A percentile compares a stretch with the other conserved stretches of the same genome.
Evolutionary conservation across 208 protist species (phyloP).

Genomic region (Wallacemonas collosoma): DNA sequence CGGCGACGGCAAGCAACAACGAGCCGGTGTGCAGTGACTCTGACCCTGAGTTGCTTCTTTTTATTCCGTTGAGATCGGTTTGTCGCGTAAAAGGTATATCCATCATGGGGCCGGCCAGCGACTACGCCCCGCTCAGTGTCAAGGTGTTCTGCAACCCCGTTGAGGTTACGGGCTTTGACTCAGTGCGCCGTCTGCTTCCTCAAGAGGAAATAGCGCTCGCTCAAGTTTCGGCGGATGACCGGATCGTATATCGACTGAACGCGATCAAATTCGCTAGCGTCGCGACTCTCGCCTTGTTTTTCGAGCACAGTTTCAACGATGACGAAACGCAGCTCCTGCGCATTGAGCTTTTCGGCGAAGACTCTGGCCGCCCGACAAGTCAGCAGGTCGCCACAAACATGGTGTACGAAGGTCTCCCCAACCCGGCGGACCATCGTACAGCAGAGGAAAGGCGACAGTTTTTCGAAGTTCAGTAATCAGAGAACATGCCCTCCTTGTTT

Average conservation of each 20-base stretch:
- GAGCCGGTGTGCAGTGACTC: conserved; percentile 78
- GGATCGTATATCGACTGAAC: conserved; percentile 81
- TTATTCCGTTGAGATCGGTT: conserved; percentile 62
- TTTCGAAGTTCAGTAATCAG: conserved; percentile 34
- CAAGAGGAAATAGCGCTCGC: conserved; percentile 81
- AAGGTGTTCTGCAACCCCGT: conserved; percentile 80
- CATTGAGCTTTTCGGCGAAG: conserved; percentile 86
- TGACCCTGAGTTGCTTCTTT: conserved; percentile 77
- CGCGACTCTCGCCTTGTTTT: conserved; percentile 58
- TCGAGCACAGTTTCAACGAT: conserved; percentile 77
- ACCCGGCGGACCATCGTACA: conserved; percentile 81
- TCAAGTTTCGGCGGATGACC: conserved; percentile 53
- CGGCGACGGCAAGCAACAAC: conserved; percentile 43
- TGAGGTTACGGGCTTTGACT: conserved; percentile 73
- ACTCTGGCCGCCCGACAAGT: conserved; percentile 53
- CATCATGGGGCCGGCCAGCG: conserved; percentile 56
- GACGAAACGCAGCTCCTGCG: conserved; percentile 76
- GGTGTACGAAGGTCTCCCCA: conserved; percentile 79
- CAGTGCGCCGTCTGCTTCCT: conserved; percentile 63
- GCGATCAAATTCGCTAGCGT: conserved; percentile 64
- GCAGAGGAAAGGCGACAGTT: conserved; percentile 49
- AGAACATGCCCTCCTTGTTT: too few species aligned
- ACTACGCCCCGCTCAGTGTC: conserved; percentile 60
- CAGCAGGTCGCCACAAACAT: conserved; percentile 83
- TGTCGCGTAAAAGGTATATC: conserved; percentile 69